Conservation (phyloP, 2,329 filamentous ascomycete genomes). For the Colletotrichum caudatum region DNA sequence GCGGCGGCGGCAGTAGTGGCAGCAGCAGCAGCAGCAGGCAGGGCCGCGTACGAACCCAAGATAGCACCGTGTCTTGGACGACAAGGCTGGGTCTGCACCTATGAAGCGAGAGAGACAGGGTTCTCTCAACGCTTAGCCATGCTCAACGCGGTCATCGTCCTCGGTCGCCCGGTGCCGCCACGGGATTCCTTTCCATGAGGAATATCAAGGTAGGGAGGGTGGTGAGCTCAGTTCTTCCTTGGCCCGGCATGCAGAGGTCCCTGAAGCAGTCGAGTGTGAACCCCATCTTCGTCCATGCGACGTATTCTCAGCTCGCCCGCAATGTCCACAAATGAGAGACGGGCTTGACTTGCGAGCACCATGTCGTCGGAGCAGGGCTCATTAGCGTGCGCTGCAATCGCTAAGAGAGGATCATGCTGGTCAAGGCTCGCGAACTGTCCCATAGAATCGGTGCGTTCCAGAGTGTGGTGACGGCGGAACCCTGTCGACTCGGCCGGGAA, state of each 20-base stretch:
- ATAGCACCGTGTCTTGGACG: conserved; percentile 38
- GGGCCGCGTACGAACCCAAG: conserved; percentile 30
- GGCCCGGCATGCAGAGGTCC: conserved; percentile 17
- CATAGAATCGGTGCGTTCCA: conserved; percentile 14
- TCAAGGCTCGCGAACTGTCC: conserved; percentile 34
- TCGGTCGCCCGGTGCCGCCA: conserved; percentile 6
- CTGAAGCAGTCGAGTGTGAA: background rate
- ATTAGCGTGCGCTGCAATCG: conserved; percentile 26
- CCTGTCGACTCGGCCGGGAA: conserved; percentile 13
- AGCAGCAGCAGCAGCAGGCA: conserved; percentile 2
- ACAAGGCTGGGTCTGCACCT: conserved; percentile 37
- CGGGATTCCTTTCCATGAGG: conserved; percentile 11
- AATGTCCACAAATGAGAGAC: conserved; percentile 24
- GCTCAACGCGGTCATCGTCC: conserved; percentile 9
- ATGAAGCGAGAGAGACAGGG: conserved; percentile 24
- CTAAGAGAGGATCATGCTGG: conserved; percentile 36
- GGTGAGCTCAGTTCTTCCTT: conserved; percentile 6
- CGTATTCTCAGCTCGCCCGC: conserved; percentile 21
- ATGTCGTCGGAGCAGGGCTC: conserved; percentile 18
- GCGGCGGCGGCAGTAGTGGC: conserved; percentile 4
- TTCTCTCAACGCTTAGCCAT: conserved; percentile 30
- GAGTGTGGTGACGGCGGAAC: conserved; percentile 8
- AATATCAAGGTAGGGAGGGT: conserved; percentile 19
- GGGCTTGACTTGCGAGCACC: conserved; percentile 3
- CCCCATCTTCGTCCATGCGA: background rate